These are phyloP conservation scores for Aureobasidium melanogenum DNA, from an alignment of 2,329 filamentous ascomycete species.

Conservation along the genomic window DNA sequence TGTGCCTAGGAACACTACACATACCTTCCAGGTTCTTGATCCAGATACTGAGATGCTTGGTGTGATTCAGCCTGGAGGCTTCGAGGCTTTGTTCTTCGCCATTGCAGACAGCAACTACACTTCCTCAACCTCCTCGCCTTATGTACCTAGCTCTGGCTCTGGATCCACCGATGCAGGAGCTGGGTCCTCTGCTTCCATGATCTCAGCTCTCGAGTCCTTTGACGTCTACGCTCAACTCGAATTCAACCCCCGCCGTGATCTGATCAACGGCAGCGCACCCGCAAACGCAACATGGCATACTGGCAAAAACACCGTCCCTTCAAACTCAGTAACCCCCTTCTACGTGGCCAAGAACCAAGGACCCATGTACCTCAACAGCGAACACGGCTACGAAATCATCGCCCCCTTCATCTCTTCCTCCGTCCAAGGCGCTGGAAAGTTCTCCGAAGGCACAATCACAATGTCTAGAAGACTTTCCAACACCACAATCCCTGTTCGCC, in stretches of 20 bases:
- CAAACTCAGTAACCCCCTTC: constrained; percentile 28
- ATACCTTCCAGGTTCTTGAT: constrained; percentile 41
- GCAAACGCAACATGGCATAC: constrained; percentile 29
- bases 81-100: constrained; percentile 33
- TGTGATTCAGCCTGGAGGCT: constrained; percentile 39
- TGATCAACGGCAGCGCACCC: constrained; percentile 35
- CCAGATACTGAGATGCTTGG: constrained; percentile 41
- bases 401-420: constrained; percentile 35
- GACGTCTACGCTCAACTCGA: constrained; percentile 37
- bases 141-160: constrained; percentile 25
- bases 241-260: constrained; percentile 32
- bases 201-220: constrained; percentile 30
- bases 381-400: constrained; percentile 33
- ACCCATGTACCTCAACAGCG: constrained; percentile 36
- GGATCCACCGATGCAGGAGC: constrained; percentile 18
- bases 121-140: constrained; percentile 29
- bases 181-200: constrained; percentile 24
- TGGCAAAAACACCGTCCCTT: constrained; percentile 27
- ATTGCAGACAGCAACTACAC: constrained; percentile 29
- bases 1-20: constrained; percentile 31
- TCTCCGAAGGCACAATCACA: constrained; percentile 37
- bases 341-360: constrained; percentile 40
- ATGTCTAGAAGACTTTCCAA: constrained; percentile 24
- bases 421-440: constrained; percentile 29
- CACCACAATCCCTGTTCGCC: constrained; percentile 18